Evolutionary conservation across 352 stramenopile species (phyloP).

Genomic region (Globisporangium viniferum): DNA sequence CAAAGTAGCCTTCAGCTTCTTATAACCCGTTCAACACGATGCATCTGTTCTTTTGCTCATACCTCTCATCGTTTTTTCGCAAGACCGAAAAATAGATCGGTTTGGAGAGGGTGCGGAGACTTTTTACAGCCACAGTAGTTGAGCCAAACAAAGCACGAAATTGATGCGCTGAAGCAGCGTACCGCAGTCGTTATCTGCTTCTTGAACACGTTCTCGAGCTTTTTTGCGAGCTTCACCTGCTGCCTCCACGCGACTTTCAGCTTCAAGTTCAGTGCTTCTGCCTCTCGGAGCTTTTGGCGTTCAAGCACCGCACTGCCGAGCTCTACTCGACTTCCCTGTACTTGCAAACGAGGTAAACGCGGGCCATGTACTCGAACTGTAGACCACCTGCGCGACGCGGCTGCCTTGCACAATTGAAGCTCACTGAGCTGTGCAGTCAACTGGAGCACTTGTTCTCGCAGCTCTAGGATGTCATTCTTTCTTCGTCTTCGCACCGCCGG

Average conservation of each 20-base stretch:
- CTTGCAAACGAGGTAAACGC: neutral
- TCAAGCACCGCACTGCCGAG: constrained; percentile 31
- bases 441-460: constrained; percentile 8
- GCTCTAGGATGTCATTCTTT: constrained; percentile 4
- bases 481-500: neutral
- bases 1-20: too few species aligned
- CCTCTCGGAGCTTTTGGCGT: constrained; percentile 30
- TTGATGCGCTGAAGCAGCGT: neutral
- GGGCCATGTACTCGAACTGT: neutral
- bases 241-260: constrained; percentile 32
- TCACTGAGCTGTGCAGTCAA: neutral
- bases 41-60: too few species aligned
- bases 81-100: too few species aligned
- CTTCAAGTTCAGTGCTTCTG: constrained; percentile 35
- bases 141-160: neutral
- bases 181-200: constrained; percentile 6
- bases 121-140: too few species aligned
- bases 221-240: constrained; percentile 40
- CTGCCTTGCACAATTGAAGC: neutral
- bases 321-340: constrained; percentile 20
- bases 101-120: too few species aligned
- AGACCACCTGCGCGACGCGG: too few species aligned
- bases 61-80: too few species aligned
- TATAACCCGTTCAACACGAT: too few species aligned
- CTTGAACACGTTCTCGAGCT: constrained; percentile 35